Evolutionary conservation across 2,329 filamentous ascomycete species (phyloP).

Genomic region (Rhynchosporium secalis): DNA sequence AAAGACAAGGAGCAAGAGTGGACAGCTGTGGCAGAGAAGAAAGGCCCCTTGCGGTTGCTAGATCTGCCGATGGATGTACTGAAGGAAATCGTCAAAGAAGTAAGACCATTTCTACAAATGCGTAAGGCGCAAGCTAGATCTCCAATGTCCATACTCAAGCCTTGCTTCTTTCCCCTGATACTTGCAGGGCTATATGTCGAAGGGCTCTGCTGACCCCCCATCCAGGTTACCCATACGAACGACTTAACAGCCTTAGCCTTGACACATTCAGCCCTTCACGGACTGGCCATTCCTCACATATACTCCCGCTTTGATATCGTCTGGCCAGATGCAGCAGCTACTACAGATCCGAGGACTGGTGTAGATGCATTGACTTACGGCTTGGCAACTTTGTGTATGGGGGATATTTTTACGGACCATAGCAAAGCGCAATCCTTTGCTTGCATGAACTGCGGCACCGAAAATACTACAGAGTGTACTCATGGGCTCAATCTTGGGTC

Average conservation of each 20-base stretch:
- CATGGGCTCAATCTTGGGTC: slow-evolving; percentile 28
- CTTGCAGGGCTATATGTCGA: background rate
- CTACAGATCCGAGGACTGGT: slow-evolving; percentile 65
- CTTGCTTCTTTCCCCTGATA: background rate
- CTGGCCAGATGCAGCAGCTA: slow-evolving; percentile 72
- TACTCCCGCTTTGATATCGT: slow-evolving; percentile 87
- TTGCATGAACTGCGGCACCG: slow-evolving; percentile 40
- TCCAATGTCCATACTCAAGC: background rate
- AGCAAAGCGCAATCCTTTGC: slow-evolving; percentile 29
- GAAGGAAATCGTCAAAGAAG: slow-evolving; percentile 77
- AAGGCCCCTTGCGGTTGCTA: slow-evolving; percentile 63
- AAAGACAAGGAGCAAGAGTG: slow-evolving; percentile 65
- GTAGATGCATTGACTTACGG: slow-evolving; percentile 85
- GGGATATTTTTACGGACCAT: slow-evolving; percentile 54
- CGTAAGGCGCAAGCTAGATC: background rate
- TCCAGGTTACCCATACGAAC: slow-evolving; percentile 75
- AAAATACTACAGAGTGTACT: slow-evolving; percentile 33
- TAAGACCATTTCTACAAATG: slow-evolving; percentile 40
- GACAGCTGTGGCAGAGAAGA: slow-evolving; percentile 61
- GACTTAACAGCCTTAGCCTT: slow-evolving; percentile 77
- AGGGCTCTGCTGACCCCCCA: slow-evolving; percentile 12
- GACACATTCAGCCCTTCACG: slow-evolving; percentile 75
- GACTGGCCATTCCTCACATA: slow-evolving; percentile 73
- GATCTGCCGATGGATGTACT: slow-evolving; percentile 78
- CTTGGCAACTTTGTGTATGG: slow-evolving; percentile 75